Base-by-base conservation (phyloP, 2,329 filamentous ascomycete genomes). In the Mariannaea elegans region DNA sequence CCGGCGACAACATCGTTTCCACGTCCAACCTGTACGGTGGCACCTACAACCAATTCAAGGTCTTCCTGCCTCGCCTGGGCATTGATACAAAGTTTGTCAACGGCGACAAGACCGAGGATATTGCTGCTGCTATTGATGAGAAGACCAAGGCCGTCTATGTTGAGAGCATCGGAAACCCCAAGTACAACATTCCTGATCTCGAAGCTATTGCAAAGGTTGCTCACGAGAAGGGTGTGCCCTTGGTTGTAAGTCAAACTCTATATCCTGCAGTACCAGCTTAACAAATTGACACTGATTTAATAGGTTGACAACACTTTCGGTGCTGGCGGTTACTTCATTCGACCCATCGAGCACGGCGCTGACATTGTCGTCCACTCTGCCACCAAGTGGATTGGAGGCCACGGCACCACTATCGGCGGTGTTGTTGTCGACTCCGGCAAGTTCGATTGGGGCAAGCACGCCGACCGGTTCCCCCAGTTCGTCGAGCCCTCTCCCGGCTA, bases 1-100 rank as follows among this genome's bases (percentile, higher is more conserved):
- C 88, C 0, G 94, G 94, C 46, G 94, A 97, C 82, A 97, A 97
- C 82, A 97, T 97, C 69, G 86, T 97, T 50, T 90, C 92, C 12
- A 97, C 94, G 7, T 89, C 90, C 49, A 97, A 96, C 79, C 82
- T 97, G 57, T 97, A 97, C 78, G 94, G 94, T 66, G 94, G 94
- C 75, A 97, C 94, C 14, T 97, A 97, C 83, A 97, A 98, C 80
- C 94, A 97, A 81, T 88, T 97, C 80, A 97, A 97, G 81, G 93
- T 97, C 44, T 85, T 93, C 67, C 83, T 97, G 56, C 90, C 93
- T 7, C 87, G 94, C n/a, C 80, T 97, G 44, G 94, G 94, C 62
- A 93, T 98, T 73, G 82, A 82, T 39, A 95, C 93, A 72, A 97
- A 94, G 80, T 97, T 97, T 70, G 85, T 97, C 71, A 83, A 88